Evolutionary conservation across 2,329 filamentous ascomycete species (phyloP), one percentile per base, ranked within the genome.

Genomic region (Sclerotinia nivalis): DNA sequence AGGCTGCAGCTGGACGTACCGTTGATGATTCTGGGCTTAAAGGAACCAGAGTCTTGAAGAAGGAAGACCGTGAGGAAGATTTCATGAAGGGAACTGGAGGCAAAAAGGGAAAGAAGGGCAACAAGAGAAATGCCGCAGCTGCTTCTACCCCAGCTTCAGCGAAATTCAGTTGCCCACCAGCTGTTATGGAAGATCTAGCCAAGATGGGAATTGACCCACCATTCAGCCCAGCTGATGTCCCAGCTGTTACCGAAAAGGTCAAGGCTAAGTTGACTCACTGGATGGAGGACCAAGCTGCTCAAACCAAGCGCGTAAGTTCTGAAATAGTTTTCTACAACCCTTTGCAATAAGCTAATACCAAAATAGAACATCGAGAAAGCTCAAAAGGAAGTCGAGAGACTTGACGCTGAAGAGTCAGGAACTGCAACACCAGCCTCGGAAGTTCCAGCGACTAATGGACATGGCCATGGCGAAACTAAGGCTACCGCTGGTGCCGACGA

Each of bases 331-430:
- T 18, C n/a, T 25, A 8, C 18, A 22, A n/a, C 13, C 56, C 47
- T 71, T 47, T 9, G n/a, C 40, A 56, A 73, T 71, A 74, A 77
- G 71, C 74, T 70, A 68, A 73, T 78, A 83, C 83, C 71, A 10
- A 10, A 52, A 40, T 77, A 98, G 96, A 99, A 99, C 85, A 91
- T 98, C 72, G 92, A 93, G 73, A 97, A 97, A 83, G 96, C 96
- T 72, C 91, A 97, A 85, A 95, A 95, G 82, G 93, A 97, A 81
- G 96, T 99, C 73, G 93, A 94, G 79, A 89, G 90, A 75, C 88
- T 98, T 69, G 95, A 97, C 79, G 89, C 89, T 69, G 84, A 87
- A 73, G 87, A 87, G 68, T 83, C 69, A 76, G 81, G 83, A 69
- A 83, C 68, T 72, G 55, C 71, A 71, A 59, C 56, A 15, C 43